These are phyloP conservation scores for Melaleuca alternifolia DNA, from an alignment of 345 rosid genomes.

Conservation along the genomic window DNA sequence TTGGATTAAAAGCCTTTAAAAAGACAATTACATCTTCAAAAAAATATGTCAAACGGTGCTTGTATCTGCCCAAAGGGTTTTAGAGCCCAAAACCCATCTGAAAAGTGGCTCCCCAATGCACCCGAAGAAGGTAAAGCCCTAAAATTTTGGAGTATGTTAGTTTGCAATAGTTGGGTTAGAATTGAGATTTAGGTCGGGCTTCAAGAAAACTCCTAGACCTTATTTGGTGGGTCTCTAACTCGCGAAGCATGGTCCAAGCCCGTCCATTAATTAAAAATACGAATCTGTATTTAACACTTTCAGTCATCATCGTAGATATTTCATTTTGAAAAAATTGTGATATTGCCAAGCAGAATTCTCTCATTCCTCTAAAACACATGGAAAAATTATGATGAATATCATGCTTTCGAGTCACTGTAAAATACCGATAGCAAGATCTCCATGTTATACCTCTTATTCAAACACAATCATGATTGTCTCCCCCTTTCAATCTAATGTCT, in stretches of 20 bases:
- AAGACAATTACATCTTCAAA: too few species aligned
- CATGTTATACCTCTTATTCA: background rate
- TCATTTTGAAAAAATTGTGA: background rate
- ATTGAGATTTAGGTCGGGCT: background rate
- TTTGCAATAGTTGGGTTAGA: background rate
- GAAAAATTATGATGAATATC: background rate
- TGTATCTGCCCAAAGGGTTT: too few species aligned
- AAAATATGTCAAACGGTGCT: too few species aligned
- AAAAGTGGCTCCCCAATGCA: too few species aligned
- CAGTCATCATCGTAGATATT: background rate
- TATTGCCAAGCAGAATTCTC: background rate
- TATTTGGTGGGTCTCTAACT: background rate
- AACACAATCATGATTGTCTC: background rate
- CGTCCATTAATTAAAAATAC: background rate
- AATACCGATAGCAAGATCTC: background rate
- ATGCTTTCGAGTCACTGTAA: background rate
- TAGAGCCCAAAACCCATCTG: too few species aligned
- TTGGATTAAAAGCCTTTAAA: too few species aligned
- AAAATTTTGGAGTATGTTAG: background rate
- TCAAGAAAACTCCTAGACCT: background rate
- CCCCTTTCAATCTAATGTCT: background rate
- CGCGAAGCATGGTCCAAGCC: background rate
- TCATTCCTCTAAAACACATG: background rate
- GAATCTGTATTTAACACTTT: background rate
- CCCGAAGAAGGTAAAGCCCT: too few species aligned